Conservation (phyloP, 176 grass and related monocot species). For the Puccinellia tenuiflora region DNA sequence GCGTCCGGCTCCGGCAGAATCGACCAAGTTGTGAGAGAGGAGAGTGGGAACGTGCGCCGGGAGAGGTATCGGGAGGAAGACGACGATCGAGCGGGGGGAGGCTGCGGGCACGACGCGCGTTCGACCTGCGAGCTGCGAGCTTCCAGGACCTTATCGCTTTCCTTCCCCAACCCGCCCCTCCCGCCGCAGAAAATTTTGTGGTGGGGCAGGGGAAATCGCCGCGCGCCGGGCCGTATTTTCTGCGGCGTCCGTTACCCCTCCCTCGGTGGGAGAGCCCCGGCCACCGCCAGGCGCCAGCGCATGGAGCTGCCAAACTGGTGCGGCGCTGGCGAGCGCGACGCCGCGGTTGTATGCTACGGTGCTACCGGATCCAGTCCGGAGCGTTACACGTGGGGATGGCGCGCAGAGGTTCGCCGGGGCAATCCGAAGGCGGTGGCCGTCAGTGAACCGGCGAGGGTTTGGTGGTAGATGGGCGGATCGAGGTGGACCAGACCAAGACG, state of each 20-base stretch:
- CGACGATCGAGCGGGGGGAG: background rate
- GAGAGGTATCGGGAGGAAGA: background rate
- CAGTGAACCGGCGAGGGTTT: background rate
- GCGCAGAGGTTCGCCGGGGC: background rate
- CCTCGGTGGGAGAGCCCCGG: background rate
- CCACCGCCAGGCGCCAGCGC: background rate
- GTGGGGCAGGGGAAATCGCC: background rate
- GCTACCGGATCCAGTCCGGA: background rate
- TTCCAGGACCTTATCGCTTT: slow-evolving; percentile 43
- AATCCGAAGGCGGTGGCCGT: background rate
- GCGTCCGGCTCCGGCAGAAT: too few species aligned
- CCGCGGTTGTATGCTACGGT: slow-evolving; percentile 8
- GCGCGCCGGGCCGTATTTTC: slow-evolving; percentile 1
- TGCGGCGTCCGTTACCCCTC: slow-evolving; percentile 11
- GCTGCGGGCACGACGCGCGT: slow-evolving; percentile 20
- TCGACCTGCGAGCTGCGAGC: background rate
- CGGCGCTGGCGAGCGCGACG: slow-evolving; percentile 15
- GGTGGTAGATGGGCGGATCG: slow-evolving; percentile 8
- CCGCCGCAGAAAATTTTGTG: slow-evolving; percentile 34
- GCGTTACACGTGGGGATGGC: slow-evolving; percentile 18
- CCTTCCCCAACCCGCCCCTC: background rate
- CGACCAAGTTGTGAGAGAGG: background rate
- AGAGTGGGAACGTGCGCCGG: slow-evolving; percentile 17
- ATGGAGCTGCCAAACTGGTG: background rate
- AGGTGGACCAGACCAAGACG: background rate